Percentiles rank a stretch among this genome's conserved stretches.
These are phyloP conservation scores for Kandelia obovata DNA, from an alignment of 345 rosid species.

Conservation along the genomic window DNA sequence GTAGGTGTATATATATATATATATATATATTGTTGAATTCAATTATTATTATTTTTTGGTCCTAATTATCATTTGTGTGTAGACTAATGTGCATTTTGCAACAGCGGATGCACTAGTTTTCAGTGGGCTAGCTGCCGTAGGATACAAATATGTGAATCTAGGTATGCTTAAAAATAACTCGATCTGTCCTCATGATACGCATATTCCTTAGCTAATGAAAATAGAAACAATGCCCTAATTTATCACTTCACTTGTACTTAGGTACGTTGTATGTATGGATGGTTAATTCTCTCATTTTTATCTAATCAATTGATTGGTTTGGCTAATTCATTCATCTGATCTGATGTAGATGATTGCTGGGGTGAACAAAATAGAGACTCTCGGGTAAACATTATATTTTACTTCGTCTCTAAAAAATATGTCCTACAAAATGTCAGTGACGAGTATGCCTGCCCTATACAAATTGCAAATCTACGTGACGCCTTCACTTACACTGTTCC, in stretches of 20 bases:
- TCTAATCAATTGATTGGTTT: background rate
- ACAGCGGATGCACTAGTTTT: conserved; percentile 29
- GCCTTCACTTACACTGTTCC: too few species aligned
- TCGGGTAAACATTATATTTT: conserved; percentile 20
- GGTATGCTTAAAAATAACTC: background rate
- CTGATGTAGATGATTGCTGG: conserved; percentile 48
- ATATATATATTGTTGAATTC: too few species aligned
- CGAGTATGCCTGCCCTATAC: too few species aligned
- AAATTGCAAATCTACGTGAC: too few species aligned
- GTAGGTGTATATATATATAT: too few species aligned
- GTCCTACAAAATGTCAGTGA: background rate
- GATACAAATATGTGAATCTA: conserved; percentile 23
- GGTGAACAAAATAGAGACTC: conserved; percentile 44
- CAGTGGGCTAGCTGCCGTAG: conserved; percentile 26
- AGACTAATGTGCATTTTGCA: background rate
- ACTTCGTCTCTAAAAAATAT: background rate
- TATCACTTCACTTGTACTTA: too few species aligned
- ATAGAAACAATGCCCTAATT: too few species aligned
- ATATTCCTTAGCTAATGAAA: too few species aligned
- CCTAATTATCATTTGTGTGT: too few species aligned
- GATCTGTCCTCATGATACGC: too few species aligned
- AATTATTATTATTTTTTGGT: too few species aligned
- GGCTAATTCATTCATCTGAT: background rate
- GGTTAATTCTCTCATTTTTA: background rate
- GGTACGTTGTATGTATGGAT: too few species aligned